A percentile compares a stretch with the other conserved stretches of the same genome.
phyloP scores from a whole-genome alignment of 2,329 filamentous ascomycete genomes.

The Furcasterigmium furcatum region DNA sequence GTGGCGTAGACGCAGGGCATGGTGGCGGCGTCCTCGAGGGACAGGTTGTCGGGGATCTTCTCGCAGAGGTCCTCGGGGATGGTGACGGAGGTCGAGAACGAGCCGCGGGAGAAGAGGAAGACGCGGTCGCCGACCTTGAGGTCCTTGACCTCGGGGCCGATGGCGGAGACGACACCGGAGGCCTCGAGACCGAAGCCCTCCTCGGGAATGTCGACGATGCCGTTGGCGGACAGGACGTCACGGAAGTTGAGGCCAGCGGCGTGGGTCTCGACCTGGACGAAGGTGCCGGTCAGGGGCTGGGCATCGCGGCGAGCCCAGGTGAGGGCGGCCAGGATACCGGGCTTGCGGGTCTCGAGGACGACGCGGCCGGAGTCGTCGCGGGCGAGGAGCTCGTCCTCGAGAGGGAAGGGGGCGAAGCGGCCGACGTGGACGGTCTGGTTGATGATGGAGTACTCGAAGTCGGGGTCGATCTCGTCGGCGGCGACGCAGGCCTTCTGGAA shows the following conservation, averaged over 20 bases:
- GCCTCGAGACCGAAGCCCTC: constrained; percentile 20
- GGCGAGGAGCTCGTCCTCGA: constrained; percentile 15
- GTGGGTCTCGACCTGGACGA: constrained; percentile 20
- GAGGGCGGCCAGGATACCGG: background rate
- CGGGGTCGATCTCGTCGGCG: constrained; percentile 17
- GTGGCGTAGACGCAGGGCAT: constrained; percentile 31
- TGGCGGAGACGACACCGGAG: constrained; percentile 21
- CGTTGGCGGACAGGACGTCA: constrained; percentile 16
- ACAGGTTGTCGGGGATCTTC: constrained; percentile 29
- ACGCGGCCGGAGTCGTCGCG: constrained; percentile 13
- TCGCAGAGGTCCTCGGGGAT: constrained; percentile 8
- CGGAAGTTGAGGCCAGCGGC: constrained; percentile 13
- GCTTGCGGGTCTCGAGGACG: background rate
- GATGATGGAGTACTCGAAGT: constrained; percentile 27
- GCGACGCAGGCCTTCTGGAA: constrained; percentile 13
- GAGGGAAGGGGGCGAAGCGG: constrained; percentile 19
- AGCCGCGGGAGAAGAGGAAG: constrained; percentile 5
- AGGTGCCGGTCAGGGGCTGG: constrained; percentile 6
- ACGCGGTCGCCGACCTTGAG: constrained; percentile 10
- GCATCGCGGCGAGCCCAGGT: background rate
- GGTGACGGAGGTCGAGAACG: constrained; percentile 3
- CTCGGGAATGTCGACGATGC: constrained; percentile 10
- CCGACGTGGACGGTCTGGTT: constrained; percentile 20
- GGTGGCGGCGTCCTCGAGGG: constrained; percentile 29
- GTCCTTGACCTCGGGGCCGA: constrained; percentile 19